Base-by-base conservation (phyloP, 2,329 filamentous ascomycete species). In the Septoria linicola region DNA sequence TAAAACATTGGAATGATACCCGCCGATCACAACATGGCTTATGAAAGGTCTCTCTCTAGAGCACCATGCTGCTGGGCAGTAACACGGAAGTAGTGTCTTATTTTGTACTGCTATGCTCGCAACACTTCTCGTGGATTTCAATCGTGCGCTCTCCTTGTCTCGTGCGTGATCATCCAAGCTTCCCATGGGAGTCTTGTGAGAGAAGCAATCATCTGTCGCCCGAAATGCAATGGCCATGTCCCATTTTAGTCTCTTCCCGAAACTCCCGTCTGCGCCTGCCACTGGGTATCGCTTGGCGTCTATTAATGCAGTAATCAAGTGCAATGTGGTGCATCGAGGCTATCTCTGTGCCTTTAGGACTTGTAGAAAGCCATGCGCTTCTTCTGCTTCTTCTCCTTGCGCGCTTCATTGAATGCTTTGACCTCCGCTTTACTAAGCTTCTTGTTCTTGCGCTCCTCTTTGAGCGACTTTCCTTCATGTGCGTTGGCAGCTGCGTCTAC, bases 331-430 rank as follows among this genome's bases (percentile, higher is more conserved):
- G 27, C 27, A 31, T 31, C n/a, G n/a, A n/a, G n/a, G n/a, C n/a
- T n/a, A n/a, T n/a, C n/a, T 10, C 23, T 27, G n/a, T 17, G 14
- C n/a, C 20, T 27, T 84, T 73, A 96, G 72, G 96, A 91, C 63
- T 84, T 78, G 64, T 97, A 72, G 89, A 93, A 99, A 8, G 90
- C 92, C 59, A 91, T 78, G 55, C 91, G 80, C 74, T 96, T 97
- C 76, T 96, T 90, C 69, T 96, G 90, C 73, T 97, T 97, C 74
- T 83, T 89, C 37, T 88, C 88, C 55, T 84, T 81, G 57, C 90
- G 79, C 80, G 95, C 96, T 70, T 95, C 87, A 72, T 91, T 93
- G 74, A 92, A 96, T 50, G 85, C 83, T 74, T 95, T 92, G 58
- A 99, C 74, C 73, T 99, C 89, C 55, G 87, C 78, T 76, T 92